phyloP scores from a whole-genome alignment of 345 rosid genomes.

The Viola odorata region DNA sequence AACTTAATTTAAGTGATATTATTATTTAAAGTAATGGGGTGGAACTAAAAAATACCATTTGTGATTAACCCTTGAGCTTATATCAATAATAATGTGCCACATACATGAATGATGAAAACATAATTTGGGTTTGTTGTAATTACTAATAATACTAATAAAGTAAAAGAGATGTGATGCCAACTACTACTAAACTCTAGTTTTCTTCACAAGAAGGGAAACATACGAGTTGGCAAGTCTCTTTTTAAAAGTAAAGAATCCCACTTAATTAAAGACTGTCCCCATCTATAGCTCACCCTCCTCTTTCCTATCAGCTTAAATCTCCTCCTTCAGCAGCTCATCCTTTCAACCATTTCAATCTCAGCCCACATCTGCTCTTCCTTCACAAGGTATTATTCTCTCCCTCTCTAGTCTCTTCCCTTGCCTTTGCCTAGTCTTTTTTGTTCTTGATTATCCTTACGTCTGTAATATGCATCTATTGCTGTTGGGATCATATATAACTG shows the following conservation, averaged over 20 bases:
- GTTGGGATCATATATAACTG: too few relatives aligned
- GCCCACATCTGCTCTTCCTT: too few relatives aligned
- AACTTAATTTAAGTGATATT: too few relatives aligned
- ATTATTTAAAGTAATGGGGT: too few relatives aligned
- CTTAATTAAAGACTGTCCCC: conserved; percentile 21
- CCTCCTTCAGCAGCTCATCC: background rate
- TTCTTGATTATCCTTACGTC: conserved; percentile 4
- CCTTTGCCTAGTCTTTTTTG: too few relatives aligned
- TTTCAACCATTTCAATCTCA: background rate
- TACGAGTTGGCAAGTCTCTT: conserved; percentile 33
- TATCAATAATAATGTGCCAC: too few relatives aligned
- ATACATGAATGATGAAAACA: too few relatives aligned
- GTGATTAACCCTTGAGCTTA: too few relatives aligned
- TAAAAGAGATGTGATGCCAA: background rate
- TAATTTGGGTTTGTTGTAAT: too few relatives aligned
- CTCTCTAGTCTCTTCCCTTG: too few relatives aligned
- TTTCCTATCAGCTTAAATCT: conserved; percentile 1
- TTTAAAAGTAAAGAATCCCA: conserved; percentile 4
- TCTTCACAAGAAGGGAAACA: conserved; percentile 25
- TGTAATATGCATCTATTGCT: background rate
- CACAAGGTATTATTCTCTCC: background rate
- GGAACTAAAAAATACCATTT: too few relatives aligned
- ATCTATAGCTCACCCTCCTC: conserved; percentile 11
- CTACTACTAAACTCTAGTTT: conserved; percentile 6
- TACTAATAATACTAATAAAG: too few relatives aligned